Conservation (phyloP, 495 filamentous ascomycete species). For the Penicillium coffeae region DNA sequence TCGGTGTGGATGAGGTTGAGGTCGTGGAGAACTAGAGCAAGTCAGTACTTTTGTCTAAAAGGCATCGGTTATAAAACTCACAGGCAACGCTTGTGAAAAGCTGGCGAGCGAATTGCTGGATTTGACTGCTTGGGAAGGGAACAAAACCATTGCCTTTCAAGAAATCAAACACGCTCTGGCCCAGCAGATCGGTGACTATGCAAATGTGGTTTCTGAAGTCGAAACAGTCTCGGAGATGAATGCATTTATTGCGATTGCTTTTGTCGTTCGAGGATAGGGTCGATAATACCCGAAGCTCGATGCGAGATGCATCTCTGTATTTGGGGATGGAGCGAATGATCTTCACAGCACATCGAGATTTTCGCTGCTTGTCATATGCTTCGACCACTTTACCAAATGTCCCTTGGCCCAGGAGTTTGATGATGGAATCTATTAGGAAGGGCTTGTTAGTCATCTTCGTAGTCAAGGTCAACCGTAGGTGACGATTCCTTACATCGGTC, state of each 20-base stretch:
- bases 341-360: slow-evolving; percentile 85
- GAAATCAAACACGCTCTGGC: slow-evolving; percentile 98
- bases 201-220: slow-evolving; percentile 97
- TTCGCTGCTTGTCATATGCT: slow-evolving; percentile 71
- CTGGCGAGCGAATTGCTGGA: slow-evolving; percentile 93
- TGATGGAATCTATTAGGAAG: slow-evolving; percentile 66
- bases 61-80: no score
- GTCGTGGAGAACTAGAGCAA: slow-evolving; percentile 79
- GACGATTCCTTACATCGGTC: slow-evolving; percentile 74
- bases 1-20: slow-evolving; percentile 98
- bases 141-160: slow-evolving; percentile 91
- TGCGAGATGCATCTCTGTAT: slow-evolving; percentile 94
- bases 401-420: slow-evolving; percentile 86
- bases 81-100: slow-evolving; percentile 97
- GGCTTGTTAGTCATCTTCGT: slow-evolving; percentile 1
- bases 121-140: slow-evolving; percentile 98
- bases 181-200: slow-evolving; percentile 95
- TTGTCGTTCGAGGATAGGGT: slow-evolving; percentile 88
- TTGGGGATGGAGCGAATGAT: slow-evolving; percentile 98
- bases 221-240: slow-evolving; percentile 95
- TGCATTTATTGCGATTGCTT: slow-evolving; percentile 92
- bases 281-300: slow-evolving; percentile 87
- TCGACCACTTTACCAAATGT: slow-evolving; percentile 98
- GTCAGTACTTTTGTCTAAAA: no score
- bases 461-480: neutral